Evolutionary conservation across 345 rosid genomes (phyloP).

Genomic region (Alliaria petiolata): DNA sequence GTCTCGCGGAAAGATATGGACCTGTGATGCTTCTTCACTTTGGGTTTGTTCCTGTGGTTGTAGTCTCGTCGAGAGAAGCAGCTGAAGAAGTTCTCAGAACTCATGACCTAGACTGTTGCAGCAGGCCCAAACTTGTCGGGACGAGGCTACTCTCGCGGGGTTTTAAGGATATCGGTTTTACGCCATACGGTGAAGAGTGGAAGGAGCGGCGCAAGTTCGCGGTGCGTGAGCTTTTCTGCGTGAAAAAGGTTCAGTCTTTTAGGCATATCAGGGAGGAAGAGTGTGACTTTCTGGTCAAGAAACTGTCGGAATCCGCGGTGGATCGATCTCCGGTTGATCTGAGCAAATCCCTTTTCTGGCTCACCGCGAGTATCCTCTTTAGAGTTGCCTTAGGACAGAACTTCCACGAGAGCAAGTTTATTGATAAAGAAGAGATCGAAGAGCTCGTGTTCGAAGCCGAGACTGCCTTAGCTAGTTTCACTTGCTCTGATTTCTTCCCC

Average conservation of each 20-base stretch:
- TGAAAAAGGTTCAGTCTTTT: slow-evolving; percentile 24
- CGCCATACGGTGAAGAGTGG: slow-evolving; percentile 34
- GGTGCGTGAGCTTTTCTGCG: slow-evolving; percentile 22
- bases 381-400: slow-evolving; percentile 25
- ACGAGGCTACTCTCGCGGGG: slow-evolving; percentile 9
- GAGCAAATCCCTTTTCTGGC: slow-evolving; percentile 26
- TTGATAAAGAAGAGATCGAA: slow-evolving; percentile 25
- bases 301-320: background rate
- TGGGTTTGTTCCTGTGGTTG: slow-evolving; percentile 23
- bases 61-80: slow-evolving; percentile 33
- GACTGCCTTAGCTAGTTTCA: slow-evolving; percentile 23
- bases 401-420: slow-evolving; percentile 9
- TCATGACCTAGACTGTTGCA: slow-evolving; percentile 40
- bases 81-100: slow-evolving; percentile 34
- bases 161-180: slow-evolving; percentile 28
- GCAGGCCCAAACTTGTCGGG: slow-evolving; percentile 24
- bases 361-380: slow-evolving; percentile 14
- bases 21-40: slow-evolving; percentile 28
- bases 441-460: slow-evolving; percentile 23
- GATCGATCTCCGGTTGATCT: slow-evolving; percentile 8
- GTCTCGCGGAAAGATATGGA: slow-evolving; percentile 28
- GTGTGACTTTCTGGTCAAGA: slow-evolving; percentile 17
- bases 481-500: slow-evolving; percentile 30
- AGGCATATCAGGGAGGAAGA: slow-evolving; percentile 29
- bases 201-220: slow-evolving; percentile 32